Conservation (phyloP, 495 filamentous ascomycete species). For the Neurospora sp. region DNA sequence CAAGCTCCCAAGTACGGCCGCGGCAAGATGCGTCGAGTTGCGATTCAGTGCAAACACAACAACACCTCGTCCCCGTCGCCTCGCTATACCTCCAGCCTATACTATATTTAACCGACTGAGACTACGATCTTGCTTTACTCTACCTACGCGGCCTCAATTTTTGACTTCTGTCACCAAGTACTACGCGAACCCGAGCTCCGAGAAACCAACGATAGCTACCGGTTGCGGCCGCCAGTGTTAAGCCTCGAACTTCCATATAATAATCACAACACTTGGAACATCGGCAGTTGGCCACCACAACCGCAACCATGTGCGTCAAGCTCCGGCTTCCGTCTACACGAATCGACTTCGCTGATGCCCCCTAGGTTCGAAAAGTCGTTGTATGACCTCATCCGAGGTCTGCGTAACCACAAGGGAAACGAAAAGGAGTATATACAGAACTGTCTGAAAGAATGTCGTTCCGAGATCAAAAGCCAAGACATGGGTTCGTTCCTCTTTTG, state of each 20-base stretch:
- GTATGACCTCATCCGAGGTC: conserved; percentile 94
- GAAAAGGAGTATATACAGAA: conserved; percentile 90
- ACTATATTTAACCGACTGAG: background rate
- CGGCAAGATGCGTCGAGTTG: background rate
- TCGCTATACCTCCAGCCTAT: background rate
- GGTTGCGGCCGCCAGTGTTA: background rate
- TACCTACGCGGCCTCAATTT: background rate
- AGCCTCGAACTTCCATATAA: background rate
- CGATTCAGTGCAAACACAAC: background rate
- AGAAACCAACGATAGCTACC: background rate
- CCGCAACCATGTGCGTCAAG: conserved; percentile 15
- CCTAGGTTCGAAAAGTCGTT: conserved; percentile 96
- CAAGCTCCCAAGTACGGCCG: background rate
- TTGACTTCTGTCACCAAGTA: background rate
- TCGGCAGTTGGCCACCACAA: background rate
- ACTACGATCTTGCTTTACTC: background rate
- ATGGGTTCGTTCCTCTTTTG: conserved; percentile 52
- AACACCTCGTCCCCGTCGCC: background rate
- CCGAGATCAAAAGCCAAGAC: conserved; percentile 81
- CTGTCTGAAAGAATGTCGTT: conserved; percentile 85
- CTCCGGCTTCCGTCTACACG: background rate
- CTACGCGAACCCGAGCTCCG: background rate
- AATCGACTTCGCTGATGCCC: conserved; percentile 14
- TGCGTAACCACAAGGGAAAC: conserved; percentile 85
- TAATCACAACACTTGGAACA: background rate